Conservation (phyloP, 2,329 filamentous ascomycete genomes). For the Aureobasidium namibiae region DNA sequence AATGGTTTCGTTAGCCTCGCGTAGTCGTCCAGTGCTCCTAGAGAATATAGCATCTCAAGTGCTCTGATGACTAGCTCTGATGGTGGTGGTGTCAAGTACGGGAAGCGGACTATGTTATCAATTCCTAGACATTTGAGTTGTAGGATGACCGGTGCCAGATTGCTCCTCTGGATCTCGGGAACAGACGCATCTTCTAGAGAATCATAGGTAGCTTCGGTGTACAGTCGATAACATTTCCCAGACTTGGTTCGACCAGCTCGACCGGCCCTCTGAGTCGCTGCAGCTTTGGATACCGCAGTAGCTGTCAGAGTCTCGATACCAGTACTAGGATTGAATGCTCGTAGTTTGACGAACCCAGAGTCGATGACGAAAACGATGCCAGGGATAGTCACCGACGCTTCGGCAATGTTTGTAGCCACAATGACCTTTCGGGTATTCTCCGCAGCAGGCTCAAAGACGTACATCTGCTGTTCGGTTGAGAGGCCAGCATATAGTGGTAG, state of each 20-base stretch:
- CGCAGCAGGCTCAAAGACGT: conserved; percentile 78
- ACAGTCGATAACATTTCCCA: conserved; percentile 90
- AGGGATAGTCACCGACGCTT: conserved; percentile 90
- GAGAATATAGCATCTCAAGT: conserved; percentile 75
- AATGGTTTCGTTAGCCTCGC: conserved; percentile 83
- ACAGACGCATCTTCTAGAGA: conserved; percentile 62
- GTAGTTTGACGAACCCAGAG: conserved; percentile 81
- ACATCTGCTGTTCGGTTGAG: conserved; percentile 86
- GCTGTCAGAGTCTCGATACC: conserved; percentile 83
- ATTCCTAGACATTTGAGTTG: conserved; percentile 93
- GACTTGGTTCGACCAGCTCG: conserved; percentile 81
- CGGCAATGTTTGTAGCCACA: conserved; percentile 90
- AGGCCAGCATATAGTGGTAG: conserved; percentile 85
- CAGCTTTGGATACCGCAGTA: conserved; percentile 78
- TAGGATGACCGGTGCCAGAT: conserved; percentile 77
- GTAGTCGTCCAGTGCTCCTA: conserved; percentile 81
- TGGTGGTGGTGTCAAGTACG: conserved; percentile 79
- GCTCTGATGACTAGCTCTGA: conserved; percentile 77
- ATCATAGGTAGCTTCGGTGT: conserved; percentile 67
- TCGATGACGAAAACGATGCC: conserved; percentile 89
- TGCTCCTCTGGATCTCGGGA: conserved; percentile 87
- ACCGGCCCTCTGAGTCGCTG: conserved; percentile 84
- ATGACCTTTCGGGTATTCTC: conserved; percentile 84
- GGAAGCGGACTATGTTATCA: conserved; percentile 85
- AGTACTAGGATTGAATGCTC: conserved; percentile 73